phyloP scores from a whole-genome alignment of 495 filamentous ascomycete genomes.

The Xylaria grammica region DNA sequence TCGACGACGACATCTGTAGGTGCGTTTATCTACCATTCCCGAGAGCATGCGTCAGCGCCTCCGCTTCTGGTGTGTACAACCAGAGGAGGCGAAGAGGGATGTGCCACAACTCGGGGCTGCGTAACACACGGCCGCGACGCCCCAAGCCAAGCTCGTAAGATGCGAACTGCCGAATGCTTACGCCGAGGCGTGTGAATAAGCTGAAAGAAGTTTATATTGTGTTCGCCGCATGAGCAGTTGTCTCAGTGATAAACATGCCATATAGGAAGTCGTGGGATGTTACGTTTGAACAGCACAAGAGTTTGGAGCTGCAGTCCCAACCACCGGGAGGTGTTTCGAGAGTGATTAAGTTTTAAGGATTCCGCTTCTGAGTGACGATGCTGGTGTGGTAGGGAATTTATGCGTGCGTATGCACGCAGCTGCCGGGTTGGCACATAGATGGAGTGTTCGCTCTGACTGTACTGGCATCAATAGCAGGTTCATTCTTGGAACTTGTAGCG shows the following conservation, averaged over 20 bases:
- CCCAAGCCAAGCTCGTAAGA: background rate
- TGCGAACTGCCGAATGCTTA: too few species aligned
- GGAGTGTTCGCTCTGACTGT: too few species aligned
- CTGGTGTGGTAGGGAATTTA: too few species aligned
- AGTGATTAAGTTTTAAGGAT: background rate
- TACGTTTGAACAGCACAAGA: background rate
- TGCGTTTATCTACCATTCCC: background rate
- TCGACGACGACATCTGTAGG: background rate
- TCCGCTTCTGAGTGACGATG: background rate
- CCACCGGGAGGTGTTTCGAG: background rate
- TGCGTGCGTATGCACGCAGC: background rate
- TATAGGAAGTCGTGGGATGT: background rate
- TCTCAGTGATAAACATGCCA: background rate
- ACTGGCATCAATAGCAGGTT: too few species aligned
- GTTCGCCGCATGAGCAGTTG: background rate
- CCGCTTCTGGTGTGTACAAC: background rate
- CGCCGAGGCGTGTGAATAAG: background rate
- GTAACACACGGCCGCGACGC: background rate
- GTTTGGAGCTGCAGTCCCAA: background rate
- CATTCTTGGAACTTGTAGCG: too few species aligned
- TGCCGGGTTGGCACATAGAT: too few species aligned
- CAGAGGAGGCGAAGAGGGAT: background rate
- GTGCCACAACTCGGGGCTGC: background rate
- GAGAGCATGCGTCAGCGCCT: background rate
- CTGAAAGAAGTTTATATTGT: background rate